Conservation (phyloP, 352 stramenopile genomes). For the Phytophthora ohioensis region DNA sequence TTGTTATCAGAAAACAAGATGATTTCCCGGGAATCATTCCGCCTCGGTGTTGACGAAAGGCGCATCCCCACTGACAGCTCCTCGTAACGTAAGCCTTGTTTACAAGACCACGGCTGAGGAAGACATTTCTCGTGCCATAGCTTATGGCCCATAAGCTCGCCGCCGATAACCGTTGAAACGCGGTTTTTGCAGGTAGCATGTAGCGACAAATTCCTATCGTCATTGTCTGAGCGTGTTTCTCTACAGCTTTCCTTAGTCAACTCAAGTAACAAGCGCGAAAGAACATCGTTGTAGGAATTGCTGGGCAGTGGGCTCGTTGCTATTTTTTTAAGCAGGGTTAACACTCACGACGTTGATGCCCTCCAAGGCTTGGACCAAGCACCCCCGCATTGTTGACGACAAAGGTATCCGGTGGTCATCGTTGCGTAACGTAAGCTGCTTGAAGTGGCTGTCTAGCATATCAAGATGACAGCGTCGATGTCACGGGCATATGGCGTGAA, state of each 20-base stretch:
- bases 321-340: neutral
- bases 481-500: constrained; percentile 34
- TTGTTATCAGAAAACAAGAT: neutral
- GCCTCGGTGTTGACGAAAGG: constrained; percentile 9
- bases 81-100: constrained; percentile 23
- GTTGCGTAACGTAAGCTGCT: constrained; percentile 40
- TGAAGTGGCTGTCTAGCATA: constrained; percentile 12
- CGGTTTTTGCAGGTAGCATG: neutral
- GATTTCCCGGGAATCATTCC: neutral
- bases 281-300: no score
- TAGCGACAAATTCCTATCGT: no score
- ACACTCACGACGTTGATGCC: neutral
- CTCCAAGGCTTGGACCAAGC: neutral
- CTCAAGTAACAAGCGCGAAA: no score
- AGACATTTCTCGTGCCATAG: constrained; percentile 1
- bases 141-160: constrained; percentile 2
- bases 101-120: neutral
- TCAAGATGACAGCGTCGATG: constrained; percentile 27
- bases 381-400: constrained; percentile 18
- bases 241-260: no score
- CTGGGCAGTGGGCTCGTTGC: neutral
- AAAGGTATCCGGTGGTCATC: constrained; percentile 19
- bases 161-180: neutral
- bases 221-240: no score
- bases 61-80: constrained; percentile 4